phyloP scores from a whole-genome alignment of 306 rosid species.

The Arachis hypogaea region DNA sequence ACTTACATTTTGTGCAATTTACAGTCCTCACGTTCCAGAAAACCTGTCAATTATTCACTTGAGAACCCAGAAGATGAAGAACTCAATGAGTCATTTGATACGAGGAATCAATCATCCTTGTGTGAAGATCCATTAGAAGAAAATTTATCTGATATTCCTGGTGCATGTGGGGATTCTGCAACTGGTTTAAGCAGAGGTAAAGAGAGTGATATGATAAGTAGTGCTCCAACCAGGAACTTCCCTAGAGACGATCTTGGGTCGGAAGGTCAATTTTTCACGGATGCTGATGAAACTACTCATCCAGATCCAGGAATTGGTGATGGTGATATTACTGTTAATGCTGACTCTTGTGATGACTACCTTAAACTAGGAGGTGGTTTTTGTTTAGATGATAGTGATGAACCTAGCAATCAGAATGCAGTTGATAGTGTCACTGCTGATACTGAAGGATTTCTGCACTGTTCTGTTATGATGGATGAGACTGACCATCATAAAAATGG shows the following conservation, averaged over 20 bases:
- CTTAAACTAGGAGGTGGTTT: conserved; percentile 68
- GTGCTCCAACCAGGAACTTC: conserved; percentile 38
- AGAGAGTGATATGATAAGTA: conserved; percentile 24
- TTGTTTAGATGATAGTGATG: conserved; percentile 56
- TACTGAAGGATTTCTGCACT: no score
- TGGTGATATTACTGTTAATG: conserved; percentile 32
- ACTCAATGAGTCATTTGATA: conserved; percentile 43
- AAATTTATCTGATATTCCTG: conserved; percentile 28
- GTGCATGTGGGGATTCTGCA: conserved; percentile 33
- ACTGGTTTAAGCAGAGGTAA: conserved; percentile 37
- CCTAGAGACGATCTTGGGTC: conserved; percentile 40
- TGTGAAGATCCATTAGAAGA: conserved; percentile 40
- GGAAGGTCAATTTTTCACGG: conserved; percentile 49
- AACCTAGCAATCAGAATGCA: conserved; percentile 36
- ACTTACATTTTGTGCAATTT: conserved; percentile 28
- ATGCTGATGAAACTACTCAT: conserved; percentile 45
- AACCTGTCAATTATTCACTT: conserved; percentile 58
- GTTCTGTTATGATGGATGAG: conserved; percentile 7
- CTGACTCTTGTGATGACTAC: conserved; percentile 43
- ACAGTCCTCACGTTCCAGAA: conserved; percentile 74
- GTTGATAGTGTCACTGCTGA: conserved; percentile 28
- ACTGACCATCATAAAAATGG: conserved; percentile 29
- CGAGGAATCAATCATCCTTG: conserved; percentile 35
- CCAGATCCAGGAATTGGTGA: conserved; percentile 34
- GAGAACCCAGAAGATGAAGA: conserved; percentile 55